Percentiles rank a stretch among this genome's conserved stretches.
Conservation (phyloP, 2,329 filamentous ascomycete species). For the Fusarium sp. region DNA sequence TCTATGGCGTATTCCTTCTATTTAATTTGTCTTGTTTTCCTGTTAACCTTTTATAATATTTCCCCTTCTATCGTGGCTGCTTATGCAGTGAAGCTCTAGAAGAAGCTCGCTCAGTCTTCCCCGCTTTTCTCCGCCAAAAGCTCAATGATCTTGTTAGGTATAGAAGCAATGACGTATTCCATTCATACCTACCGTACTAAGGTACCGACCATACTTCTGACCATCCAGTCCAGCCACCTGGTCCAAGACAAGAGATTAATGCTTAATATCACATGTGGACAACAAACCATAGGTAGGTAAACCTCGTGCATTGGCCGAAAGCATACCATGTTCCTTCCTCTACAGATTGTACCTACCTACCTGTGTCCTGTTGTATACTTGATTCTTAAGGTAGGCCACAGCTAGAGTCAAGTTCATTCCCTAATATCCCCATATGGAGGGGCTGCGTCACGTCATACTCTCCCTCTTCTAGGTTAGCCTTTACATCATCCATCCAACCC, state of each 20-base stretch:
- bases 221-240: not conserved
- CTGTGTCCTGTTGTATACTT: not conserved
- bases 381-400: not conserved
- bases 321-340: not conserved
- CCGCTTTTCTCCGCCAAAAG: not conserved
- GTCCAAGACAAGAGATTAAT: not conserved
- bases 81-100: not conserved
- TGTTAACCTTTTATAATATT: not conserved
- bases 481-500: conserved; percentile 35
- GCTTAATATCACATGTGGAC: not conserved
- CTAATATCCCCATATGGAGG: not conserved
- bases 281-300: not conserved
- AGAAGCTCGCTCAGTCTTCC: not conserved
- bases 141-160: not conserved
- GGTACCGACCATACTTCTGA: not conserved
- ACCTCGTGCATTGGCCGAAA: too few relatives aligned
- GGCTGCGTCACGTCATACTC: conserved; percentile 32
- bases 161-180: conserved; percentile 28
- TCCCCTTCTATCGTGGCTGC: not conserved
- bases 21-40: not conserved
- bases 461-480: conserved; percentile 12
- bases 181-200: not conserved
- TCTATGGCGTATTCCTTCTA: too few relatives aligned
- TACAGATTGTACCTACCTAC: not conserved
- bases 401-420: not conserved